These are phyloP conservation scores for Tulasnella sp. DNA, from an alignment of 768 basidiomycete species.

Conservation along the genomic window DNA sequence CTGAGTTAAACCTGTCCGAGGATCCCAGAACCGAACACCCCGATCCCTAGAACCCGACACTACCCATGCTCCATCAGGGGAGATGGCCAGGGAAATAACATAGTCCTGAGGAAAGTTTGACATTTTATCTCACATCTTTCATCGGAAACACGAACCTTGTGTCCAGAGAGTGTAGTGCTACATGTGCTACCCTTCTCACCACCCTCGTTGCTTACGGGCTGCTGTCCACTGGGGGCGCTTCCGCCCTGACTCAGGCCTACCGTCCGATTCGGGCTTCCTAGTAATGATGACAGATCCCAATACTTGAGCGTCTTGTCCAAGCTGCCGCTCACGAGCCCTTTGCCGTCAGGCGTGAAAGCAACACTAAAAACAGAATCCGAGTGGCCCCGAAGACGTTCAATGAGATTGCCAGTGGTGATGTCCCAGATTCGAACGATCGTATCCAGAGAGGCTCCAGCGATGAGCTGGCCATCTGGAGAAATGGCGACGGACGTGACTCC, in stretches of 20 bases:
- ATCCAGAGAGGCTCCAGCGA: constrained; percentile 63
- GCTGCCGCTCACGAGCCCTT: constrained; percentile 85
- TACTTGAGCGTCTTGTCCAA: constrained; percentile 86
- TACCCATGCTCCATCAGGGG: constrained; percentile 91
- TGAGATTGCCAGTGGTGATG: constrained; percentile 66
- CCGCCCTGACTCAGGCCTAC: constrained; percentile 19
- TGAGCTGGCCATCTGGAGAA: constrained; percentile 68
- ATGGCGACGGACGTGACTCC: constrained; percentile 83
- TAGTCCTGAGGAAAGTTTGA: constrained; percentile 56
- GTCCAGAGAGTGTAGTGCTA: constrained; percentile 85
- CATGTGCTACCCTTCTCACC: constrained; percentile 57
- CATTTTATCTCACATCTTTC: background rate
- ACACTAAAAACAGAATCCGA: constrained; percentile 83
- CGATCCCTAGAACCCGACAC: constrained; percentile 96
- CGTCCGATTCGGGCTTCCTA: constrained; percentile 38
- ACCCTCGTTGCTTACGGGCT: constrained; percentile 37
- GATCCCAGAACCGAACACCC: constrained; percentile 93
- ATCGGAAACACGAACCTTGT: constrained; percentile 60
- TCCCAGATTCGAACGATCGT: constrained; percentile 81
- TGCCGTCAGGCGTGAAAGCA: constrained; percentile 91
- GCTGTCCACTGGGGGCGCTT: constrained; percentile 25
- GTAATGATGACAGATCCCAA: constrained; percentile 68
- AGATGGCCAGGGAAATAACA: constrained; percentile 75
- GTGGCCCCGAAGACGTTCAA: constrained; percentile 78
- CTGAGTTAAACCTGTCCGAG: constrained; percentile 76